Percentiles rank a stretch among this genome's conserved stretches.
Conservation (phyloP, 1,284 basidiomycete genomes). For the Leccinum ponderosum region DNA sequence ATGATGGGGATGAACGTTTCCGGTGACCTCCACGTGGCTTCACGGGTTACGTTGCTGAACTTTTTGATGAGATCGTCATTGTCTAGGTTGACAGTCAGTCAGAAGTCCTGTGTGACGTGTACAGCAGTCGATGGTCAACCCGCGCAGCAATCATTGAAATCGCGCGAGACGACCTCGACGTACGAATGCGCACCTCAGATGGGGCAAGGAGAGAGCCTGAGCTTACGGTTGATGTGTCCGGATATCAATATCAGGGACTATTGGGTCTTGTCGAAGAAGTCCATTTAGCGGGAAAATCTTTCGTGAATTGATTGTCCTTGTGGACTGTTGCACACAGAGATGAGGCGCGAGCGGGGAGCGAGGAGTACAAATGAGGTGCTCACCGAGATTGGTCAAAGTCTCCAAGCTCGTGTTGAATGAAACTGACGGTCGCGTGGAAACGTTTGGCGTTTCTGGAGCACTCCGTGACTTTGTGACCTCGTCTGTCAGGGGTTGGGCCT, state of each 20-base stretch:
- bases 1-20: conserved; percentile 99
- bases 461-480: too few species aligned
- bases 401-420: too few species aligned
- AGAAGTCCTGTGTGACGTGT: conserved; percentile 93
- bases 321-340: too few species aligned
- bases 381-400: too few species aligned
- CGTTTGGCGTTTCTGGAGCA: too few species aligned
- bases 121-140: conserved; percentile 91
- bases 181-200: conserved; percentile 94
- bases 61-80: conserved; percentile 93
- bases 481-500: too few species aligned
- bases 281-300: conserved; percentile 49
- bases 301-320: too few species aligned
- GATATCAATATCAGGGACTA: conserved; percentile 51
- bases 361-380: too few species aligned
- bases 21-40: conserved; percentile 87
- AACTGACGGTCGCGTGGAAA: too few species aligned
- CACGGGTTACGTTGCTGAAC: conserved; percentile 96
- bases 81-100: conserved; percentile 81
- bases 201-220: conserved; percentile 94
- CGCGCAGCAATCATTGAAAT: conserved; percentile 94
- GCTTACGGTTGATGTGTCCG: conserved; percentile 92
- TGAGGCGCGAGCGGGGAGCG: too few species aligned
- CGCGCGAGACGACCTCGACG: conserved; percentile 96
- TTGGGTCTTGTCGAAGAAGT: conserved; percentile 90